phyloP scores from a whole-genome alignment of 805 yeast species.

The Yarrowia sp. region DNA sequence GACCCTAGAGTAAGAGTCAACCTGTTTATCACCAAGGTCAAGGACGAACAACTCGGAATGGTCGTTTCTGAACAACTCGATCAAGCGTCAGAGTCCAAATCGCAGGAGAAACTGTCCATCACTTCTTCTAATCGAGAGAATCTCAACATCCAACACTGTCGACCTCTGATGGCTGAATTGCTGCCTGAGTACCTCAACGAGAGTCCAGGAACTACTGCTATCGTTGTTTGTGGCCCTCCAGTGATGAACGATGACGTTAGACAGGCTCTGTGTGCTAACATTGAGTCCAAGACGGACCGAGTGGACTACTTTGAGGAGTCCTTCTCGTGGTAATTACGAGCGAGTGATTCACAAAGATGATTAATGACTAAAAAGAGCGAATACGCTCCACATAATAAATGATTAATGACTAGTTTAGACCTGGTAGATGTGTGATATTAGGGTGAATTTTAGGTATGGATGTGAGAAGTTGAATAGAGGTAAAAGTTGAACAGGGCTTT shows the following conservation, averaged over 20 bases:
- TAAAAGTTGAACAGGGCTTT: too few species aligned
- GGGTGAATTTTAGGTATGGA: too few species aligned
- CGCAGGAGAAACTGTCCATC: neutral
- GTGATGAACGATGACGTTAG: conserved; percentile 56
- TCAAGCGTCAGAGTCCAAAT: too few species aligned
- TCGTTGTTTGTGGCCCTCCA: conserved; percentile 55
- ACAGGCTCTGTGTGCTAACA: conserved; percentile 43
- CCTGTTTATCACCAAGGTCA: conserved; percentile 27
- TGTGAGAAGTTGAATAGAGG: too few species aligned
- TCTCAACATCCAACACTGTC: neutral
- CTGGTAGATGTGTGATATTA: too few species aligned
- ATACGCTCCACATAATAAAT: too few species aligned
- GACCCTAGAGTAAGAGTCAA: conserved; percentile 32
- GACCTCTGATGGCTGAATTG: neutral
- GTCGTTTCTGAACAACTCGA: too few species aligned
- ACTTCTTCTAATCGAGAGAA: neutral
- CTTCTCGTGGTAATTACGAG: conserved; percentile 71
- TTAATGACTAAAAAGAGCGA: too few species aligned
- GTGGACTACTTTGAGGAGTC: conserved; percentile 68
- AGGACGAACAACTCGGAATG: neutral
- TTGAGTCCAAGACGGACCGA: conserved; percentile 44
- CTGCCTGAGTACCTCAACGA: neutral
- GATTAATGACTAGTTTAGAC: too few species aligned
- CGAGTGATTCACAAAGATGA: too few species aligned
- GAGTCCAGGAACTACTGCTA: neutral